Base-by-base conservation (phyloP, 192 early-diverging fungal genomes). In the Fimicolochytrium jonesii region DNA sequence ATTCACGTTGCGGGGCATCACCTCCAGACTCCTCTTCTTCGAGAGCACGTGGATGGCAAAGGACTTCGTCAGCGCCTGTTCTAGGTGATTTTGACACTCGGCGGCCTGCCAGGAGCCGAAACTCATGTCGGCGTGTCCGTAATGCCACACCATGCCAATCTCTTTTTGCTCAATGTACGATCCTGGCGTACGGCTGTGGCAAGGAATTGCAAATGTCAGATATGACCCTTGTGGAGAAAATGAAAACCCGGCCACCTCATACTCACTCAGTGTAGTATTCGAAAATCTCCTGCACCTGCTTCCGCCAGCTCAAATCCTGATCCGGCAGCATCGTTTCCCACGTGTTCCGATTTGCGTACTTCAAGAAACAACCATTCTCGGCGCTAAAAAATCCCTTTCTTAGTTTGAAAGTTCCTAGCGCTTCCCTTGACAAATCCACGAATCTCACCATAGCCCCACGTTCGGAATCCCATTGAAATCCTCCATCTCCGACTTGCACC, bases 71-170 rank as follows among this genome's bases (percentile, higher is more conserved):
- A 92, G 71, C 4, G 86, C 69, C 28, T 87, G 82, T 62, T 86
- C 80, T 52, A 92, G 88, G 56, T 92, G 90, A 63, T 91, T 92
- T 51, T 87, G 83, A 66, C 89, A 91, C 66, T 92, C 90, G 23
- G 86, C 83, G 11, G 89, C 89, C 62, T 90, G 88, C 89, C 90
- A 91, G 31, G 78, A 66, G 5, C 81, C 83, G 59, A 87, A 89
- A 33, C 41, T 66, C 35, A 73, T 66, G 52, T 88, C 87, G 0
- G 82, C 82, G 13, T 64, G 57, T 25, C 77, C 73, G 59, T 85
- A 89, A 52, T 89, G 86, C 87, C 88, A 91, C 29, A 89, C 85
- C 35, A 89, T 77, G 2, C 77, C 75, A 6, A 83, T 61, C 36
- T 90, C 84, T 70, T 90, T 89, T 25, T 82, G 72, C 70, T 92